Percentiles rank a stretch among this genome's conserved stretches.
phyloP scores from a whole-genome alignment of 2,329 filamentous ascomycete species.

The Thermomyces lanuginosus region DNA sequence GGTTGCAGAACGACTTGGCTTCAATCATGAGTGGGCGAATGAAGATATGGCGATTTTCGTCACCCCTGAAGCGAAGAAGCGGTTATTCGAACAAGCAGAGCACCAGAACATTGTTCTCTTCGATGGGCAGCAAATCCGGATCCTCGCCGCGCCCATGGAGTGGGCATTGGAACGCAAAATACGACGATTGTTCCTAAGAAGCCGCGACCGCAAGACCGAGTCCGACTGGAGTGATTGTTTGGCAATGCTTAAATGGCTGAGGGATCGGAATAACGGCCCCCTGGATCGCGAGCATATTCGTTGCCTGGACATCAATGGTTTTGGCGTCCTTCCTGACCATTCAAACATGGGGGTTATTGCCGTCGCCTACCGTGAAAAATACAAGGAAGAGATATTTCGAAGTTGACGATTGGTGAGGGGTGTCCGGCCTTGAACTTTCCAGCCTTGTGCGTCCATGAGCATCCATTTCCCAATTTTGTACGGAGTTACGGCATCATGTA shows the following conservation, averaged over 20 bases:
- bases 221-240: slow-evolving; percentile 16
- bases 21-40: slow-evolving; percentile 15
- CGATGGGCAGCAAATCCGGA: slow-evolving; percentile 12
- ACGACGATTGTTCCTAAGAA: slow-evolving; percentile 13
- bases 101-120: slow-evolving; percentile 18
- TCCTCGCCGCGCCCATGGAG: slow-evolving; percentile 19
- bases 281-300: slow-evolving; percentile 14
- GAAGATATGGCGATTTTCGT: slow-evolving; percentile 19
- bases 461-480: no score
- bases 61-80: slow-evolving; percentile 9
- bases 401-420: no score
- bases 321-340: slow-evolving; percentile 14
- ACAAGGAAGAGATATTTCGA: no score
- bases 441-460: no score
- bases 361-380: slow-evolving; percentile 13
- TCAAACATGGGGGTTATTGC: slow-evolving; percentile 15
- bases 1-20: slow-evolving; percentile 11
- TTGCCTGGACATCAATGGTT: slow-evolving; percentile 14
- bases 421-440: no score
- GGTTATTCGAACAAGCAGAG: slow-evolving; percentile 15
- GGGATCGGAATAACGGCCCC: slow-evolving; percentile 9
- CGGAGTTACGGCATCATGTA: no score
- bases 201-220: slow-evolving; percentile 11
- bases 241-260: slow-evolving; percentile 14
- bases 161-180: slow-evolving; percentile 22